These are phyloP conservation scores for Neopestalotiopsis sp. DNA, from an alignment of 2,329 filamentous ascomycete genomes.

Conservation along the genomic window DNA sequence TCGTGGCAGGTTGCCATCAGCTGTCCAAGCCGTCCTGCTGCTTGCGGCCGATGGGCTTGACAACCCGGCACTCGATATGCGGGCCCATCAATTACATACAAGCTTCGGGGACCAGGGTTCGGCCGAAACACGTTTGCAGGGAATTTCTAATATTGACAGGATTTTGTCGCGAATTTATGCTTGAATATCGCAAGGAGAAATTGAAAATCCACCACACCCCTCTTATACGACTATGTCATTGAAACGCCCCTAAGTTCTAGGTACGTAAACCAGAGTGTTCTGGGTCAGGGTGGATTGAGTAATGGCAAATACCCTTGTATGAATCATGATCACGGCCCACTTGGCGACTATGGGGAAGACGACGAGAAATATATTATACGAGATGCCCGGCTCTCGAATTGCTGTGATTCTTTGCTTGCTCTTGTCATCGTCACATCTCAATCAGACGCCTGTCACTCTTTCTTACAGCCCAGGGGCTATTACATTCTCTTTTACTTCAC, in stretches of 20 bases:
- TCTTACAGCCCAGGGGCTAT: constrained; percentile 16
- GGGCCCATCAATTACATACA: neutral
- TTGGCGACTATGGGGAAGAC: neutral
- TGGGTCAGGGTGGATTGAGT: neutral
- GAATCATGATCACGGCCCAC: constrained; percentile 1
- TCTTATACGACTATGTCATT: neutral
- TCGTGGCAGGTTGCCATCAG: too few relatives aligned
- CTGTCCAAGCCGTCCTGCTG: too few relatives aligned
- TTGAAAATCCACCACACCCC: neutral
- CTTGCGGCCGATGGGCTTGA: too few relatives aligned
- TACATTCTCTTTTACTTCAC: neutral
- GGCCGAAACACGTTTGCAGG: constrained; percentile 1
- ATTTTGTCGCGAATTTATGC: neutral
- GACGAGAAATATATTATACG: constrained; percentile 12
- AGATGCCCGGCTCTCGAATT: constrained; percentile 1
- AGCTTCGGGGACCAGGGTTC: neutral
- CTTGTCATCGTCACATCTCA: neutral
- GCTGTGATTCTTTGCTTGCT: neutral
- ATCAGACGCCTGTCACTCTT: constrained; percentile 13
- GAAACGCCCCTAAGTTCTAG: neutral
- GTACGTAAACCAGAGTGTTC: neutral
- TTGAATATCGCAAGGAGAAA: neutral
- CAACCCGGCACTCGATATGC: neutral
- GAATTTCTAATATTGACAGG: neutral
- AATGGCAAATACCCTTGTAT: neutral